These are phyloP conservation scores for Phanerochaete sordida DNA, from an alignment of 768 basidiomycete species.

Conservation along the genomic window DNA sequence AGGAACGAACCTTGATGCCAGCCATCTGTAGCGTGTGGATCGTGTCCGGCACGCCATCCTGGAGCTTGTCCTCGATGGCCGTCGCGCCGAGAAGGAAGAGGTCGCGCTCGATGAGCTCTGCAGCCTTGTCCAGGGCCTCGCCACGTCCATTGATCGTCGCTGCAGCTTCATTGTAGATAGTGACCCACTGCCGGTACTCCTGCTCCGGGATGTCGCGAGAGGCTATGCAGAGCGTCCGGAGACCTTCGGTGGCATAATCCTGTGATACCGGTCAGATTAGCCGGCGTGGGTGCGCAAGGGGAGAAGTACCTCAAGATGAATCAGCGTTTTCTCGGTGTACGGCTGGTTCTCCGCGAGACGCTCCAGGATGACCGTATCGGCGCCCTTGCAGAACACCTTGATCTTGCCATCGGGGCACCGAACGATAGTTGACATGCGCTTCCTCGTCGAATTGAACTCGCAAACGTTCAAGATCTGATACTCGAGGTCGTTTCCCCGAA, in stretches of 20 bases:
- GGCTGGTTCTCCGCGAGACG: slow-evolving; percentile 82
- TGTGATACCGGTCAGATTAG: slow-evolving; percentile 24
- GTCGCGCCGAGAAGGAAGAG: slow-evolving; percentile 92
- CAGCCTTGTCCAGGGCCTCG: slow-evolving; percentile 91
- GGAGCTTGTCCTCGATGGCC: slow-evolving; percentile 97
- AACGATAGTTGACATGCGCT: slow-evolving; percentile 96
- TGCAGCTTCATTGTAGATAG: slow-evolving; percentile 88
- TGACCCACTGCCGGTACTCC: slow-evolving; percentile 87
- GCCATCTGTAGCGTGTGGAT: slow-evolving; percentile 98
- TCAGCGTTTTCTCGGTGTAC: slow-evolving; percentile 80
- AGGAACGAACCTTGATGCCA: slow-evolving; percentile 97
- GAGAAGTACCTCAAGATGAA: slow-evolving; percentile 81
- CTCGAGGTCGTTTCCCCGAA: slow-evolving; percentile 69
- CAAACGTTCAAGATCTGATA: slow-evolving; percentile 94
- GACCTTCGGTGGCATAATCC: slow-evolving; percentile 97
- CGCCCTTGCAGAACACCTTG: slow-evolving; percentile 95
- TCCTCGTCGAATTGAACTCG: slow-evolving; percentile 98
- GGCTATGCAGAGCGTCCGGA: slow-evolving; percentile 95
- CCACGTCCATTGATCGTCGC: slow-evolving; percentile 93
- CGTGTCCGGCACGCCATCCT: slow-evolving; percentile 97
- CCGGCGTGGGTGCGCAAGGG: too few species aligned
- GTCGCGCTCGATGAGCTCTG: slow-evolving; percentile 95
- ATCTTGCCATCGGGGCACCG: slow-evolving; percentile 86
- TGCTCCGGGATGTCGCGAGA: slow-evolving; percentile 88
- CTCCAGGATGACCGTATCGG: slow-evolving; percentile 96